Base-by-base conservation (phyloP, 805 yeast genomes). In the Ogataea ramenticola region DNA sequence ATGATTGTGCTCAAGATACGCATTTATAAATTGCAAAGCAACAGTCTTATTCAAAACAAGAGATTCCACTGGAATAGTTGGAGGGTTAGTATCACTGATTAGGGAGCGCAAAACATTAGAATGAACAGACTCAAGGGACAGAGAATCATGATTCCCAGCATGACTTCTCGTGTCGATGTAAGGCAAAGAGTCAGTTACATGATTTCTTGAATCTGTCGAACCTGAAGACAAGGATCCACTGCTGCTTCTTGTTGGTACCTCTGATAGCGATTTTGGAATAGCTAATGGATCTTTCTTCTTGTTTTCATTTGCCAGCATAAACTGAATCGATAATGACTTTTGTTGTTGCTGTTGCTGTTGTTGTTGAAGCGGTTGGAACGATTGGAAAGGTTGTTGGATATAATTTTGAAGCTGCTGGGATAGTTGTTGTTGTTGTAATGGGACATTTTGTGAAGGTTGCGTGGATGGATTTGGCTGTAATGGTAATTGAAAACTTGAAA, bases 1-100 rank as follows among this genome's bases (percentile, higher is more conserved):
- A 40, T 71, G 73, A 40, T 68, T 68, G 48, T 67, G 74, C 39
- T 68, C 66, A 48, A 72, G 67, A 53, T 65, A 74, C 1, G 72
- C 73, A 20, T 69, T 68, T 9, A 71, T 60, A 38, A 70, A 69
- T 30, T 63, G 52, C 34, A 62, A 55, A 16, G 64, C 61, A 6
- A 68, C 21, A 2, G 42, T 48, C 29, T 43, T 46, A 35, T 43
- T 42, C n/a, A 52, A 43, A 12, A 34, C 40, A 27, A 49, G 46
- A 7, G 60, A 56, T 39, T 65, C 55, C 10, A 64, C 64, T 21
- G 64, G 56, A 6, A 54, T 50, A 38, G 55, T 54, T 41, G 52
- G 58, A 14, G 54, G 45, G 4, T 61, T 58, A 31, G 54, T 51
- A 3, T 54, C 52, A n/a, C 47, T 47, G 22, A 49, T 46, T 54